These are phyloP conservation scores for Elaphomyces granulatus DNA, from an alignment of 495 filamentous ascomycete genomes.

Conservation along the genomic window DNA sequence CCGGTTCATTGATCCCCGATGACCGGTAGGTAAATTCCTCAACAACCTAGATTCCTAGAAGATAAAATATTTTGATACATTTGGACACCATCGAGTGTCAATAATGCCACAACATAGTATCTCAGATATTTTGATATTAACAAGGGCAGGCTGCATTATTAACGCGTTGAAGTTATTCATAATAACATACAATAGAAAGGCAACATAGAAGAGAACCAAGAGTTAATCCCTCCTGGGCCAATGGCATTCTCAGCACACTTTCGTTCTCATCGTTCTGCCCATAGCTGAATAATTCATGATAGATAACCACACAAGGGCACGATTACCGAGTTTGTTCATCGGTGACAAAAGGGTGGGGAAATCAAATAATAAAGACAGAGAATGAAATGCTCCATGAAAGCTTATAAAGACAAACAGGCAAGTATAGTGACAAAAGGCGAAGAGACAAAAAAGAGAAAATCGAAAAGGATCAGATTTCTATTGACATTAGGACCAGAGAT, in stretches of 20 bases:
- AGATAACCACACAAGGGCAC: too few species aligned
- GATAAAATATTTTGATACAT: too few species aligned
- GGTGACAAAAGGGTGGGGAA: slow-evolving; percentile 1
- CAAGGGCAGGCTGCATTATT: too few species aligned
- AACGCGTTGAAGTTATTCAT: too few species aligned
- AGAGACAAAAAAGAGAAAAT: background rate
- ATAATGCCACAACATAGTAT: too few species aligned
- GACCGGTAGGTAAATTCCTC: too few species aligned
- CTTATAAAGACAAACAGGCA: background rate
- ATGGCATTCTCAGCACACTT: background rate
- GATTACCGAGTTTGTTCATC: too few species aligned
- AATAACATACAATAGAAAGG: background rate
- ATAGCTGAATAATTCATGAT: too few species aligned
- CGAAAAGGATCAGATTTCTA: background rate
- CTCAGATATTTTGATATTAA: too few species aligned
- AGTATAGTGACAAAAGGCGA: slow-evolving; percentile 5
- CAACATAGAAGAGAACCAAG: background rate
- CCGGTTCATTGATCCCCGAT: too few species aligned
- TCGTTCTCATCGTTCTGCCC: background rate
- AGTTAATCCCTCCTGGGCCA: background rate
- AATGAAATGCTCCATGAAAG: background rate
- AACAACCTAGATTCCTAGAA: too few species aligned
- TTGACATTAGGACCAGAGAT: background rate
- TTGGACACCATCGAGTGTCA: too few species aligned
- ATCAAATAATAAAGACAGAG: slow-evolving; percentile 1